Conservation (phyloP, 2,329 filamentous ascomycete genomes). For the Xylaria sp. region DNA sequence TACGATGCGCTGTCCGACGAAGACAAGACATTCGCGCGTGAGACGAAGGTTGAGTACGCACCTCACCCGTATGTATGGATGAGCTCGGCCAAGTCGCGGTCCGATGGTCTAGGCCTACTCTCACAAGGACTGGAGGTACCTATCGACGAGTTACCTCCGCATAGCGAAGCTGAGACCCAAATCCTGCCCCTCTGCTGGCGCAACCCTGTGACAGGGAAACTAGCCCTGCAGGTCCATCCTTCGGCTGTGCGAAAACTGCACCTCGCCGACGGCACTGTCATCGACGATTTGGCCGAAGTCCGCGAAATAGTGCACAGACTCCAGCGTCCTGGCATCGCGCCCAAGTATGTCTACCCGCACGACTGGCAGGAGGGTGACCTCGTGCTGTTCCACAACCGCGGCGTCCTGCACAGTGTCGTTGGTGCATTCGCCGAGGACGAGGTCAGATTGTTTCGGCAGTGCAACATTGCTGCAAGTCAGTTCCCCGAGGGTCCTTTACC, state of each 20-base stretch:
- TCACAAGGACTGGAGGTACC: constrained; percentile 73
- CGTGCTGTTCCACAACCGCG: constrained; percentile 82
- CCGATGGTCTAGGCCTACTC: constrained; percentile 76
- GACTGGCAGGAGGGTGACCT: constrained; percentile 82
- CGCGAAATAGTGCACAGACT: constrained; percentile 74
- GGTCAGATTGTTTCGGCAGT: constrained; percentile 79
- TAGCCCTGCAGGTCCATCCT: constrained; percentile 80
- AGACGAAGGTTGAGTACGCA: constrained; percentile 77
- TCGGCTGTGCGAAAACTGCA: constrained; percentile 76
- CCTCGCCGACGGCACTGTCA: constrained; percentile 70
- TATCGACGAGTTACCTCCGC: constrained; percentile 67
- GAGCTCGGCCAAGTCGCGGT: constrained; percentile 71
- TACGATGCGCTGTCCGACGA: constrained; percentile 72
- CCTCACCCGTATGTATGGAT: constrained; percentile 88
- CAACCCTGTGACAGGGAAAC: constrained; percentile 74
- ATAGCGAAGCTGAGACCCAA: constrained; percentile 75
- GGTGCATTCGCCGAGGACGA: constrained; percentile 79
- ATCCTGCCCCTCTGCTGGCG: constrained; percentile 80
- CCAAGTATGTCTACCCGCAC: constrained; percentile 74
- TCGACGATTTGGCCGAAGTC: constrained; percentile 74
- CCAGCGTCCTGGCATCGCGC: constrained; percentile 77
- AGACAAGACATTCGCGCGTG: constrained; percentile 74
- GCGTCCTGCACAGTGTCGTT: constrained; percentile 78
- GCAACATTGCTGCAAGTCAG: constrained; percentile 76
- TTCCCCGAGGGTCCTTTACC: constrained; percentile 61